Conservation (phyloP, 192 early-diverging fungal species). For the Backusella australiensis region DNA sequence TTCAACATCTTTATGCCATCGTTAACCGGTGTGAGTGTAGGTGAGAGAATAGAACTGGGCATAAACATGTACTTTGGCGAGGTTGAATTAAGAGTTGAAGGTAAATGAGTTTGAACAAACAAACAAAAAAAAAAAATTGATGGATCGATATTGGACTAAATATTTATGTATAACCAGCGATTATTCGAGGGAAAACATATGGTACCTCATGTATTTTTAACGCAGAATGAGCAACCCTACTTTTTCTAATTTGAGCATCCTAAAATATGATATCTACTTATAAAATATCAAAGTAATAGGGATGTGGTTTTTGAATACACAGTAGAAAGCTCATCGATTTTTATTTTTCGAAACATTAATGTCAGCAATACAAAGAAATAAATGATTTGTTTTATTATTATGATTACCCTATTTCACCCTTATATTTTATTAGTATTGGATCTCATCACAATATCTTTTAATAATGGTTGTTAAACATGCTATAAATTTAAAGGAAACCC, state of each 20-base stretch:
- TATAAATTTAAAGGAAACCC: too few relatives aligned
- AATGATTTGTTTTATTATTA: too few relatives aligned
- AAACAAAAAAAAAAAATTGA: not conserved
- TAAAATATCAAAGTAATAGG: too few relatives aligned
- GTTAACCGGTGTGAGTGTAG: slow-evolving; percentile 36
- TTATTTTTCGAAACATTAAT: too few relatives aligned
- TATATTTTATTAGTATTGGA: too few relatives aligned
- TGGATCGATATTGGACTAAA: not conserved
- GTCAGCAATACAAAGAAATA: too few relatives aligned
- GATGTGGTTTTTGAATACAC: not conserved
- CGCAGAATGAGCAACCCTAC: slow-evolving; percentile 10
- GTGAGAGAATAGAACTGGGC: slow-evolving; percentile 36
- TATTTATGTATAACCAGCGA: slow-evolving; percentile 18
- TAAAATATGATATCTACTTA: too few relatives aligned
- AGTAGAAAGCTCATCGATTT: too few relatives aligned
- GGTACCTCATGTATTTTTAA: slow-evolving; percentile 40
- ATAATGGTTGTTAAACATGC: too few relatives aligned
- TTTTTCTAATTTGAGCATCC: not conserved
- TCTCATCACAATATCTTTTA: too few relatives aligned
- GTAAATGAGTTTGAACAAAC: slow-evolving; percentile 10
- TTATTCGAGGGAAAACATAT: slow-evolving; percentile 42
- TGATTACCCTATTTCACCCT: too few relatives aligned
- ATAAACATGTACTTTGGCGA: slow-evolving; percentile 46
- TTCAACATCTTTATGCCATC: slow-evolving; percentile 42
- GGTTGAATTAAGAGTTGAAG: slow-evolving; percentile 39